Evolutionary conservation across 805 yeast genomes (phyloP).

Genomic region (Kluyveromyces aestuarii): DNA sequence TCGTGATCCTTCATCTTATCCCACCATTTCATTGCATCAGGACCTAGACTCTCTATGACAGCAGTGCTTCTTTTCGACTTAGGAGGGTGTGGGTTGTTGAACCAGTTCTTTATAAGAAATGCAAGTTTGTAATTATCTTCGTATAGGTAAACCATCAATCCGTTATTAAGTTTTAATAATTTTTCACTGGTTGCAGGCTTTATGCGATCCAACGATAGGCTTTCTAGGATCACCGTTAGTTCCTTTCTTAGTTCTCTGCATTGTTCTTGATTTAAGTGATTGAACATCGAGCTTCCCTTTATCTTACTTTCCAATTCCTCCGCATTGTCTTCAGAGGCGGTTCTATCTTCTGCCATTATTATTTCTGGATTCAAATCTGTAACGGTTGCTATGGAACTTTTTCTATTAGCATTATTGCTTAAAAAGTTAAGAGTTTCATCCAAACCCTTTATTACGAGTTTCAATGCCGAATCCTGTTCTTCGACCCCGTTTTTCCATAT

Average conservation of each 20-base stretch:
- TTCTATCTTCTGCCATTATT: background rate
- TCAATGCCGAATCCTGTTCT: slow-evolving; percentile 10
- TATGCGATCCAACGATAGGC: slow-evolving; percentile 6
- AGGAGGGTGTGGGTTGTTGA: slow-evolving; percentile 6
- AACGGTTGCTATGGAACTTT: slow-evolving; percentile 6
- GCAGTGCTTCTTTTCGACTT: slow-evolving; percentile 1
- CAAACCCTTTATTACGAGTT: slow-evolving; percentile 20
- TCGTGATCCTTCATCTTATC: background rate
- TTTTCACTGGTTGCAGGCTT: slow-evolving; percentile 14
- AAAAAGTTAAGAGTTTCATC: slow-evolving; percentile 9
- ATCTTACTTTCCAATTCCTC: background rate
- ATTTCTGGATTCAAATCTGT: background rate
- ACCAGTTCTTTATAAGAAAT: slow-evolving; percentile 26
- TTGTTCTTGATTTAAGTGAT: slow-evolving; percentile 14
- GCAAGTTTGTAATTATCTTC: slow-evolving; percentile 11
- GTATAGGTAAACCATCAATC: slow-evolving; percentile 23
- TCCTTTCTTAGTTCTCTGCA: slow-evolving; percentile 20
- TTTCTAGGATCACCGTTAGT: slow-evolving; percentile 11
- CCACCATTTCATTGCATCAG: slow-evolving; percentile 21
- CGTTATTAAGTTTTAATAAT: slow-evolving; percentile 24
- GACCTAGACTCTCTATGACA: slow-evolving; percentile 16
- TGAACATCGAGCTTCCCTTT: slow-evolving; percentile 15
- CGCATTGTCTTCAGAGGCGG: background rate
- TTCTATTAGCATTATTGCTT: slow-evolving; percentile 3
- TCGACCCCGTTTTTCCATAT: slow-evolving; percentile 8